Evolutionary conservation across 2,329 filamentous ascomycete species (phyloP), one percentile per base, ranked within the genome.

Genomic region (Purpureocillium lavendulum): DNA sequence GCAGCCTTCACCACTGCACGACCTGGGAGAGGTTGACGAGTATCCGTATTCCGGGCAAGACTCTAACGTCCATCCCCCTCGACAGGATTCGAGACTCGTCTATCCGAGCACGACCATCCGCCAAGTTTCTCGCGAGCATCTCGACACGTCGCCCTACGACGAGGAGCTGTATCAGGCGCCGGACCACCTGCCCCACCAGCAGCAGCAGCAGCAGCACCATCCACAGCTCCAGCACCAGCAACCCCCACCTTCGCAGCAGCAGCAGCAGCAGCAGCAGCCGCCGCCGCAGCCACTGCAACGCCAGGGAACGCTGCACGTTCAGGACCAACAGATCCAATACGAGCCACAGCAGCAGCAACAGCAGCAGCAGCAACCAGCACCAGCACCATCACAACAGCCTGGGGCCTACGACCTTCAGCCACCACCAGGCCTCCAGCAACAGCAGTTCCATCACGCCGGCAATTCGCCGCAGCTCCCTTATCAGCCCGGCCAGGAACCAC

Each of bases 111-210:
- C 59, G 45, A 68, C 66, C 17, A 68, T 74, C 46, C 71, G 70
- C 42, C 66, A 68, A 43, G 62, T 73, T n/a, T 60, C 62, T 40
- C 52, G 61, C 40, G 69, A 72, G 46, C 35, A 43, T 12, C 50
- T 59, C 41, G 71, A 70, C 18, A 53, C 55, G 16, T 63, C 65
- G 4, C 59, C 68, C 15, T 72, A 71, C 49, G 67, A 71, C 47
- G 68, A 73, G 28, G 47, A 40, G 15, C 18, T 62, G 31, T 54
- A 54, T 42, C 69, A 66, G 48, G 58, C 64, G 41, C 42, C 50
- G 28, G 39, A 45, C 16, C 41, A 45, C 33, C 48, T 48, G 36
- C 43, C 48, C 7, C 45, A 43, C 30, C 52, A 49, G 21, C 50
- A 58, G 39, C 55, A 50, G 36, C n/a, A n/a, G n/a, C n/a, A n/a